phyloP scores from a whole-genome alignment of 2,329 filamentous ascomycete genomes.

The Trichophyton schoenleinii region DNA sequence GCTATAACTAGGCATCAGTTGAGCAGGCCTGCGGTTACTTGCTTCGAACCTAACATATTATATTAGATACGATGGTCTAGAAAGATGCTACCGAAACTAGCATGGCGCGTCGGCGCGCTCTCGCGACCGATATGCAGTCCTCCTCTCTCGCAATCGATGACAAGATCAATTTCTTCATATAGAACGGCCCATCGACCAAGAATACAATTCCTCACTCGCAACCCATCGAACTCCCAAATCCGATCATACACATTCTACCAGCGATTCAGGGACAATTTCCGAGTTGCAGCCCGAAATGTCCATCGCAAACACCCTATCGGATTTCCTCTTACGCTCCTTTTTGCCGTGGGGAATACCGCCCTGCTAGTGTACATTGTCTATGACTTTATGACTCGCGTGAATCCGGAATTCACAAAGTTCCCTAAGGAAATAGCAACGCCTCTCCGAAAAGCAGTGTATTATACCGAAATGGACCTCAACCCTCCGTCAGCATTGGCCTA shows the following conservation, averaged over 20 bases:
- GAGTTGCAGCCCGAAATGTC: conserved; percentile 27
- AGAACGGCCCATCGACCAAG: not conserved
- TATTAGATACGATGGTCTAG: conserved; percentile 5
- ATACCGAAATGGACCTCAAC: conserved; percentile 63
- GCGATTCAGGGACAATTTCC: conserved; percentile 23
- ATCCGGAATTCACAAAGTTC: conserved; percentile 32
- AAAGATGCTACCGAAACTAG: conserved; percentile 17
- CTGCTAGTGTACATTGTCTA: conserved; percentile 32
- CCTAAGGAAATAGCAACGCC: conserved; percentile 40
- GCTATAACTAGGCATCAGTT: not conserved
- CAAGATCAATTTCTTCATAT: not conserved
- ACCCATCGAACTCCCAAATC: conserved; percentile 7
- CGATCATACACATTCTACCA: conserved; percentile 20
- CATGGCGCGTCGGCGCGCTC: conserved; percentile 21
- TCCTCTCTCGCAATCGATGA: not conserved
- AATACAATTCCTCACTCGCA: conserved; percentile 1
- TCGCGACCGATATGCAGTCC: conserved; percentile 4
- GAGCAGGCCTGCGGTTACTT: not conserved
- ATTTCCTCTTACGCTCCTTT: conserved; percentile 31
- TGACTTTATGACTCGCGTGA: conserved; percentile 31
- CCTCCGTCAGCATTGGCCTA: conserved; percentile 67
- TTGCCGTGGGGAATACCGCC: conserved; percentile 23
- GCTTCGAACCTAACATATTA: not conserved
- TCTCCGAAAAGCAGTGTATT: conserved; percentile 75
- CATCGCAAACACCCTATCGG: conserved; percentile 34